Evolutionary conservation across 2,329 filamentous ascomycete species (phyloP).

Genomic region (Aspergillus hortae): DNA sequence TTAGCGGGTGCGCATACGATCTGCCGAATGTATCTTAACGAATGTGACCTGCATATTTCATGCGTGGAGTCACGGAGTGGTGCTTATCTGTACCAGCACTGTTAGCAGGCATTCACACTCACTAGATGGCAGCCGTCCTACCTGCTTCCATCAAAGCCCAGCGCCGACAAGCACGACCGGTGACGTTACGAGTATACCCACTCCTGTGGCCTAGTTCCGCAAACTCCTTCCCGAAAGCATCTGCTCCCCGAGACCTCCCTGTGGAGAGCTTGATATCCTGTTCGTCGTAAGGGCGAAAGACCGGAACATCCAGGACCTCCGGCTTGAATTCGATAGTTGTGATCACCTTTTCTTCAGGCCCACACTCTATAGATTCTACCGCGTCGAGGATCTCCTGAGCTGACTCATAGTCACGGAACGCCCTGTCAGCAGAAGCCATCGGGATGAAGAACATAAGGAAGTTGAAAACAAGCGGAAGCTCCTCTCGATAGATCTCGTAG

Average conservation of each 20-base stretch:
- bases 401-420: constrained; percentile 12
- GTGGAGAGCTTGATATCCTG: constrained; percentile 7
- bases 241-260: constrained; percentile 4
- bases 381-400: constrained; percentile 10
- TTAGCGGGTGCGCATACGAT: constrained; percentile 11
- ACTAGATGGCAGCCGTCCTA: constrained; percentile 3
- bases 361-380: constrained; percentile 4
- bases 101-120: background rate
- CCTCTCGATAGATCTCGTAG: constrained; percentile 13
- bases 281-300: constrained; percentile 12
- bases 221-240: constrained; percentile 14
- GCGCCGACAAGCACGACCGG: constrained; percentile 7
- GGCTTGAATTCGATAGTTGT: constrained; percentile 8
- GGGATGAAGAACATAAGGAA: constrained; percentile 15
- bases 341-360: constrained; percentile 7
- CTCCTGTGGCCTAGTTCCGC: constrained; percentile 8
- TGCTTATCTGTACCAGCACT: constrained; percentile 4
- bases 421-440: constrained; percentile 12
- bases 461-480: constrained; percentile 13
- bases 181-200: constrained; percentile 14
- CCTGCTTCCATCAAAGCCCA: constrained; percentile 13
- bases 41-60: constrained; percentile 7
- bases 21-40: constrained; percentile 1
- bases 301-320: constrained; percentile 8
- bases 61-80: constrained; percentile 3